phyloP scores from a whole-genome alignment of 306 rosid genomes.

The Prunus armeniaca region DNA sequence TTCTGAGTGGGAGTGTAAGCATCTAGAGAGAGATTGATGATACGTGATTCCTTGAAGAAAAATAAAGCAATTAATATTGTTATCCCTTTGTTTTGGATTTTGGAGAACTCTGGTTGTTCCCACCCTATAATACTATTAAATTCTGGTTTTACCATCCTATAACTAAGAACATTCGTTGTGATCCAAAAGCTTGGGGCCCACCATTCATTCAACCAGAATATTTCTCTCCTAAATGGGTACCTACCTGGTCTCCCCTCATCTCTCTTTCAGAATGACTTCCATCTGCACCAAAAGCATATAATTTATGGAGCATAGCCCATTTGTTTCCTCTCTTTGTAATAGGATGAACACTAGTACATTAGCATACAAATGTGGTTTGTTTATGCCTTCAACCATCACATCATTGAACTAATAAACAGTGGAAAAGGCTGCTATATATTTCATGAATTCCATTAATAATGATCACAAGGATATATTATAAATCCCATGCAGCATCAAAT shows the following conservation, averaged over 20 bases:
- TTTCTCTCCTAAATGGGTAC: not conserved
- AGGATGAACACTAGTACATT: too few species aligned
- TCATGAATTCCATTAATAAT: too few species aligned
- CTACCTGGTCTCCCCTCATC: too few species aligned
- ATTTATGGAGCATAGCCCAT: not conserved
- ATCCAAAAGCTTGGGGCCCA: conserved; percentile 41
- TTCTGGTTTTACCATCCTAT: not conserved
- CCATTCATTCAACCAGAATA: conserved; percentile 21
- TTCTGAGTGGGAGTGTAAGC: conserved; percentile 31
- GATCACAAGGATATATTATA: not conserved
- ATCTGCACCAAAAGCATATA: not conserved
- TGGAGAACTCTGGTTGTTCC: too few species aligned
- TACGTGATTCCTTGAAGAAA: not conserved
- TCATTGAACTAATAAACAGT: too few species aligned
- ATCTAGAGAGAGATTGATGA: not conserved
- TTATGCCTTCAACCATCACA: too few species aligned
- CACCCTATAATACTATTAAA: too few species aligned
- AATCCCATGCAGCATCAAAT: not conserved
- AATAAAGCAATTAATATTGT: not conserved
- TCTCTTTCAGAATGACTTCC: not conserved
- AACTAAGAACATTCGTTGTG: conserved; percentile 36
- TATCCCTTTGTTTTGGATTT: too few species aligned
- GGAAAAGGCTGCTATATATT: too few species aligned
- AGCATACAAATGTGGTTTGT: too few species aligned
- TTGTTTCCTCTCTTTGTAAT: not conserved